Conservation (phyloP, 208 protist species). For the Crithidia fasciculata region DNA sequence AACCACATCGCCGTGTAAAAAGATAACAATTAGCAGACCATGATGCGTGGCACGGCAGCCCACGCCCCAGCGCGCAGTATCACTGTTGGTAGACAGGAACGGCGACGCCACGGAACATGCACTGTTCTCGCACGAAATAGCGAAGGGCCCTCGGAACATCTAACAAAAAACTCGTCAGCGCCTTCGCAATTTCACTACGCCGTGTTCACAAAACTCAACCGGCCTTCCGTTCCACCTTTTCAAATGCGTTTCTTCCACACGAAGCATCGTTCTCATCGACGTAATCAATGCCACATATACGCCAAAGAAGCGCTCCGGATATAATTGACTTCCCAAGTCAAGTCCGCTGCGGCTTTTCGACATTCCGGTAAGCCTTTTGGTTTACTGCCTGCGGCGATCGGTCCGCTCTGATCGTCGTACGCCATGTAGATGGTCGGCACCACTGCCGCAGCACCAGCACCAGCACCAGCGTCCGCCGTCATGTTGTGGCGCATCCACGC, state of each 20-base stretch:
- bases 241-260: too few species aligned
- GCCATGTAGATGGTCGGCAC: constrained; percentile 10
- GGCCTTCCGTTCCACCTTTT: too few species aligned
- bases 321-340: background rate
- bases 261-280: too few species aligned
- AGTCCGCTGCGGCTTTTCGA: background rate
- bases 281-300: background rate
- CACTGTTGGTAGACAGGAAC: constrained; percentile 13
- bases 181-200: background rate
- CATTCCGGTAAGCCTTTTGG: background rate
- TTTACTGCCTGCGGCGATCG: background rate
- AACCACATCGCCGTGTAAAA: background rate
- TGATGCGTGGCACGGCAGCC: constrained; percentile 1
- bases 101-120: background rate
- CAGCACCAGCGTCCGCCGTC: background rate
- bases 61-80: constrained; percentile 10
- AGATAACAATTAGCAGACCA: background rate
- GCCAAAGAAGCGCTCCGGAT: background rate
- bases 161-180: background rate
- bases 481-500: constrained; percentile 1
- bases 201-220: too few species aligned
- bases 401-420: background rate
- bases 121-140: constrained; percentile 4
- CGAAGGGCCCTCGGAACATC: background rate
- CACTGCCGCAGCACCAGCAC: background rate